Percentiles rank a stretch among this genome's conserved stretches.
Conservation (phyloP, 345 rosid genomes). For the Adansonia digitata region DNA sequence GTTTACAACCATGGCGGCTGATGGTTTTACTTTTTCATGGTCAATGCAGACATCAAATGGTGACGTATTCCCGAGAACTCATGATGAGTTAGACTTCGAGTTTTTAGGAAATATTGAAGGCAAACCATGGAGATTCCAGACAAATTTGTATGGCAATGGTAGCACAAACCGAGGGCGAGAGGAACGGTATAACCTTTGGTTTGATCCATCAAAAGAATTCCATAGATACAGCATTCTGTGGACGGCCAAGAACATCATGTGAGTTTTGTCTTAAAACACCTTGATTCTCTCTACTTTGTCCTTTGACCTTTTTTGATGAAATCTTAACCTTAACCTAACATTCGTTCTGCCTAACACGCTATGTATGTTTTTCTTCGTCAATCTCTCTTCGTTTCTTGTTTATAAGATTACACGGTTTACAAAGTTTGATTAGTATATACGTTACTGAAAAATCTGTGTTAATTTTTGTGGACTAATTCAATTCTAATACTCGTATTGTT, state of each 20-base stretch:
- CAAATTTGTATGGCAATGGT: slow-evolving; percentile 87
- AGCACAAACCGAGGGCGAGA: slow-evolving; percentile 83
- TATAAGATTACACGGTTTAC: too few relatives aligned
- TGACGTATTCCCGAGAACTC: slow-evolving; percentile 74
- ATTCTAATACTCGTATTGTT: too few relatives aligned
- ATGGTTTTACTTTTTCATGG: background rate
- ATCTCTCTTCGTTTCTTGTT: too few relatives aligned
- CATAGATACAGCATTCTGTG: slow-evolving; percentile 89
- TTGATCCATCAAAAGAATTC: slow-evolving; percentile 78
- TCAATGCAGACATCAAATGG: slow-evolving; percentile 69
- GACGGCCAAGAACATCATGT: slow-evolving; percentile 70
- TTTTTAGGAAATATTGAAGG: slow-evolving; percentile 80
- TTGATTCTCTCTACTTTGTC: background rate
- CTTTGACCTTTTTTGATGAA: background rate
- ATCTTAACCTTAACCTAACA: too few relatives aligned
- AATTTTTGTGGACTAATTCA: too few relatives aligned
- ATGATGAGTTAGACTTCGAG: slow-evolving; percentile 92
- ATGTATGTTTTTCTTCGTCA: background rate
- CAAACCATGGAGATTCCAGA: slow-evolving; percentile 92
- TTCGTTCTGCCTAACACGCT: background rate
- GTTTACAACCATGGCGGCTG: background rate
- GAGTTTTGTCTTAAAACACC: slow-evolving; percentile 26
- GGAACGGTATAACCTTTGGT: slow-evolving; percentile 96
- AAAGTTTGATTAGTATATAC: too few relatives aligned
- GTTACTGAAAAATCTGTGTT: too few relatives aligned